Base-by-base conservation (phyloP, 139 green algal species). In the Eudorina sp. region DNA sequence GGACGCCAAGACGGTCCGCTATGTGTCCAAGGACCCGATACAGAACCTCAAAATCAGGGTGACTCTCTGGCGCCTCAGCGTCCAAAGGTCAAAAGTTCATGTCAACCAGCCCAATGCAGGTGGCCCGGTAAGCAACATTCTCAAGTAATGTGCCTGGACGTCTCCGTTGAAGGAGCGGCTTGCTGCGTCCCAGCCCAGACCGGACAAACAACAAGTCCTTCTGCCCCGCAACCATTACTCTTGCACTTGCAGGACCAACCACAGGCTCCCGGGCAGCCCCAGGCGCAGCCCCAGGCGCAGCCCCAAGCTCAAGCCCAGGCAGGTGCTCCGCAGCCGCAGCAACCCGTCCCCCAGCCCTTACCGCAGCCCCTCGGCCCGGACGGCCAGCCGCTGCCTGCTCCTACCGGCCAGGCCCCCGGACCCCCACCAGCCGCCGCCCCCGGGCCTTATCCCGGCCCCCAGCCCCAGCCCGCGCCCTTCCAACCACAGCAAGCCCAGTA, bases 21-120 rank as follows among this genome's bases (percentile, higher is more conserved):
- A 95, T 79, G 85, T 92, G 14, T 93, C 88, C 34, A 90, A 91
- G 41, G 93, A 95, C 83, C 91, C 93, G 21, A 93, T 94, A 38
- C 75, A 86, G 7, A 92, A 95, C 81, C 83, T 95, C 2, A 88
- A 89, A 38, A 36, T 93, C 7, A 40, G 31, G 4, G 85, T 94
- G 27, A 91, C 82, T 11, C 68, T 94, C 1, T 90, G 81, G 29
- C 70, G 89, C 8, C 78, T 92, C 0, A 94, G 91, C 53, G 91
- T 88, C 9, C 66, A 84, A 19, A 73, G 45, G 58, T 41, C 81
- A 1, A 73, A 76, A 8, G 58, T 27, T 43, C 46, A 62, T 8
- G 21, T 83, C 27, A 77, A 87, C 78, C 78, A 78, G 29, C 43
- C 81, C 0, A 53, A 70, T 31, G 41, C 40, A 3, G n/a, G 45